Conservation (phyloP, 2,329 filamentous ascomycete species). For the Didymella pomorum region DNA sequence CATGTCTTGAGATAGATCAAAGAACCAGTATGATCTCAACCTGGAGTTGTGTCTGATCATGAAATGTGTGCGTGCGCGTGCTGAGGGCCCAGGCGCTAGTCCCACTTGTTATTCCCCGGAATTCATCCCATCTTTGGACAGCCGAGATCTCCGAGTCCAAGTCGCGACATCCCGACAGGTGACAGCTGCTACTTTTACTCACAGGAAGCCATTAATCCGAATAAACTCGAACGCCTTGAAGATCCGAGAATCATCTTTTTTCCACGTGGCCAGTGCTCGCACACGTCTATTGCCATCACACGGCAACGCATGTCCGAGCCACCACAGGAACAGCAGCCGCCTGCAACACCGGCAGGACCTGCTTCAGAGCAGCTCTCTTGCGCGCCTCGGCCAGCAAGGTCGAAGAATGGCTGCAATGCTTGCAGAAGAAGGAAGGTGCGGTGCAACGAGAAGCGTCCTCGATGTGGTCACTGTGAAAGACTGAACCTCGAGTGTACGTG, state of each 20-base stretch:
- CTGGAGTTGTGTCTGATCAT: not conserved
- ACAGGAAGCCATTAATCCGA: not conserved
- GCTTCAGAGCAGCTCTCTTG: constrained; percentile 19
- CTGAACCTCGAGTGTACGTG: constrained; percentile 63
- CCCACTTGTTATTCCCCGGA: constrained; percentile 22
- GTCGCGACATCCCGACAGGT: constrained; percentile 1
- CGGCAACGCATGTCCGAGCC: constrained; percentile 38
- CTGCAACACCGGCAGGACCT: constrained; percentile 25
- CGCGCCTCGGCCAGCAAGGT: constrained; percentile 38
- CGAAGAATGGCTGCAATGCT: constrained; percentile 45
- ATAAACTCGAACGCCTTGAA: not conserved
- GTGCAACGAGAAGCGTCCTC: constrained; percentile 62
- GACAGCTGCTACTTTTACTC: not conserved
- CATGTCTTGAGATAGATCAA: constrained; percentile 1
- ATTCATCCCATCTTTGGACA: constrained; percentile 9
- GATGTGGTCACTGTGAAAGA: constrained; percentile 63
- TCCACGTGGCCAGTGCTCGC: not conserved
- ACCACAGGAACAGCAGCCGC: constrained; percentile 23
- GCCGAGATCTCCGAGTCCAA: constrained; percentile 3
- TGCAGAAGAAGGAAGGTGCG: constrained; percentile 61
- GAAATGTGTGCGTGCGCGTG: constrained; percentile 5
- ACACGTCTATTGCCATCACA: too few species aligned
- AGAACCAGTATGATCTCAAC: not conserved
- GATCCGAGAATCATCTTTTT: not conserved
- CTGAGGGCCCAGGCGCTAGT: constrained; percentile 18